Evolutionary conservation across 306 rosid species (phyloP).

Genomic region (Pterocarpus macrocarpus): DNA sequence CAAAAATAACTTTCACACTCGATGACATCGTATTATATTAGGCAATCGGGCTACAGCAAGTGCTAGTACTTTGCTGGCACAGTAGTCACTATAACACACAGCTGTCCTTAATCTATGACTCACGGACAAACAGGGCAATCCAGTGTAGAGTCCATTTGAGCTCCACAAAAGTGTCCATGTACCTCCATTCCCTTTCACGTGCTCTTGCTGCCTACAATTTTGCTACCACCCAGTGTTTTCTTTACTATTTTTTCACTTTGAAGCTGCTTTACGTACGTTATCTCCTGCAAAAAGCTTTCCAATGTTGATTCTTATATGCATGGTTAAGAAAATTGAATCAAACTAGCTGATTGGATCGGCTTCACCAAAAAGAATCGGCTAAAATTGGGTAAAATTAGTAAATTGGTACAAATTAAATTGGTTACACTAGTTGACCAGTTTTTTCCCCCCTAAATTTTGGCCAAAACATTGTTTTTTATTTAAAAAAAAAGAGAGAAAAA

Average conservation of each 20-base stretch:
- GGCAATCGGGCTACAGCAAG: background rate
- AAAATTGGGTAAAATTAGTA: too few species aligned
- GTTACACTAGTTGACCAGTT: too few species aligned
- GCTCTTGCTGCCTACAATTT: slow-evolving; percentile 34
- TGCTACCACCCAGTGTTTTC: background rate
- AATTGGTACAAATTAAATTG: too few species aligned
- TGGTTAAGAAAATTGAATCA: too few species aligned
- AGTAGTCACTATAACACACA: slow-evolving; percentile 16
- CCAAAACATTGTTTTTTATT: too few species aligned
- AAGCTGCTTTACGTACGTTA: background rate
- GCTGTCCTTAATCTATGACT: slow-evolving; percentile 27
- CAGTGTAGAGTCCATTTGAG: slow-evolving; percentile 12
- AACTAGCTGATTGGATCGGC: too few species aligned
- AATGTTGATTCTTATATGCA: slow-evolving; percentile 27
- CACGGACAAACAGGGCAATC: slow-evolving; percentile 34
- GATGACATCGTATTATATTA: too few species aligned
- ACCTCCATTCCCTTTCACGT: slow-evolving; percentile 44
- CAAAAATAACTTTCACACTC: too few species aligned
- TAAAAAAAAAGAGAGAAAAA: too few species aligned
- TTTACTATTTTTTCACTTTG: background rate
- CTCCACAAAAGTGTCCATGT: slow-evolving; percentile 26
- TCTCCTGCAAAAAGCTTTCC: slow-evolving; percentile 10
- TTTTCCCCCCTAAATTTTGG: too few species aligned
- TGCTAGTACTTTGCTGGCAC: background rate
- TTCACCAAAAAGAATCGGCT: too few species aligned